Evolutionary conservation across 495 filamentous ascomycete species (phyloP).

Genomic region (Trichoderma gamsii): DNA sequence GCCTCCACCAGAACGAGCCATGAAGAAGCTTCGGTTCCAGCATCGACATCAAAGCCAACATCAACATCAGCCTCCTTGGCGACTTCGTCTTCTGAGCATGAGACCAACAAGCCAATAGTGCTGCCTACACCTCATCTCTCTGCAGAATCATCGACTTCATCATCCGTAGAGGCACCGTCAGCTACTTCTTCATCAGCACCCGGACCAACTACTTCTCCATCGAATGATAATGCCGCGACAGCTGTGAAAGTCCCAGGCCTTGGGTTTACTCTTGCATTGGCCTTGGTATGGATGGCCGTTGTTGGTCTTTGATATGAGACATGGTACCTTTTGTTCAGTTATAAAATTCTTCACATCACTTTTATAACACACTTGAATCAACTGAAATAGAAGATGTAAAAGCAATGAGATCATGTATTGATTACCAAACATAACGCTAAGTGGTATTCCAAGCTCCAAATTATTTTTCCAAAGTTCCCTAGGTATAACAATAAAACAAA

Average conservation of each 20-base stretch:
- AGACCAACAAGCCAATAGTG: neutral
- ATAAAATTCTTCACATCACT: too few relatives aligned
- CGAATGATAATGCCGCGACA: neutral
- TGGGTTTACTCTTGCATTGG: too few relatives aligned
- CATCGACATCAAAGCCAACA: neutral
- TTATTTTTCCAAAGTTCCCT: neutral
- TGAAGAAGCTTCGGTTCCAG: neutral
- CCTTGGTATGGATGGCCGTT: too few relatives aligned
- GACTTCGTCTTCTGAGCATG: neutral
- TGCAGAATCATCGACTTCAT: neutral
- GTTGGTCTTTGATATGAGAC: too few relatives aligned
- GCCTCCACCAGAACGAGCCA: neutral
- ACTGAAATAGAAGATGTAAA: too few relatives aligned
- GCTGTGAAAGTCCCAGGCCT: neutral
- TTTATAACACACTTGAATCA: too few relatives aligned
- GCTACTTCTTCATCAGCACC: neutral
- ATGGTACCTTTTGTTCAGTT: too few relatives aligned
- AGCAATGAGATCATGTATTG: neutral
- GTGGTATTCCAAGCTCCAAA: conserved; percentile 3
- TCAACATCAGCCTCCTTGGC: neutral
- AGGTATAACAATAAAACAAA: neutral
- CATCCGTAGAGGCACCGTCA: neutral
- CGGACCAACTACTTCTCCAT: neutral
- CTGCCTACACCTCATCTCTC: neutral
- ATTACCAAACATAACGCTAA: neutral